Conservation (phyloP, 2,329 filamentous ascomycete species). For the Fusarium robinianum region DNA sequence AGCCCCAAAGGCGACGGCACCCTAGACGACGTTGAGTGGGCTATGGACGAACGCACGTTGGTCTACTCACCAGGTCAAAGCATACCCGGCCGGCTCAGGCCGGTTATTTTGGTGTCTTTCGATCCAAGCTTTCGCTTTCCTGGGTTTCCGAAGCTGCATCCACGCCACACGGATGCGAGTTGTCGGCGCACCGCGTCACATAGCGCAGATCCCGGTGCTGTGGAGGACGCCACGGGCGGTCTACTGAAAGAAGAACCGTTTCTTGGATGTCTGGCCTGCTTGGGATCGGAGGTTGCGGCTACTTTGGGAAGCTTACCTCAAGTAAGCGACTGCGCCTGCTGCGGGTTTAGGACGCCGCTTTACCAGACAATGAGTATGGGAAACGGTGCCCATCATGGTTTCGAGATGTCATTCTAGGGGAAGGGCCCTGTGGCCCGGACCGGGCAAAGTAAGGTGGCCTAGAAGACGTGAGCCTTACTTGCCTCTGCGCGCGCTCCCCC, state of each 20-base stretch:
- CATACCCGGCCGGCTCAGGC: constrained; percentile 16
- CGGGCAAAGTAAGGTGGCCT: no score
- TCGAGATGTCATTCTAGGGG: constrained; percentile 23
- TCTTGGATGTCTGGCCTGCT: neutral
- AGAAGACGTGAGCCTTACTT: no score
- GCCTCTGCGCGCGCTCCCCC: no score
- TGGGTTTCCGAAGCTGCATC: constrained; percentile 20
- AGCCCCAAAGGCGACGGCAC: constrained; percentile 42
- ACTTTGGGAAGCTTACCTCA: neutral
- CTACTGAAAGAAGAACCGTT: no score
- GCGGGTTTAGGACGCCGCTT: no score
- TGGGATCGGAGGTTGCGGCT: no score
- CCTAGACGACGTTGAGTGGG: constrained; percentile 49
- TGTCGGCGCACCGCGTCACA: neutral
- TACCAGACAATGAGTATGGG: constrained; percentile 27
- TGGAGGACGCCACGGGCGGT: neutral
- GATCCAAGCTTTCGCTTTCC: constrained; percentile 36
- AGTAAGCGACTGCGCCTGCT: neutral
- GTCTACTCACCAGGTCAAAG: constrained; percentile 45
- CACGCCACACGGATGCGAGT: neutral
- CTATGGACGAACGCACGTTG: constrained; percentile 53
- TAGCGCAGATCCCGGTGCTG: neutral
- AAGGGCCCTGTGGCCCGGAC: no score
- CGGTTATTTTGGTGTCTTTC: constrained; percentile 38
- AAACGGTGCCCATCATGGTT: constrained; percentile 24